Evolutionary conservation across 495 filamentous ascomycete genomes (phyloP).

Genomic region (Aspergillus panamensis): DNA sequence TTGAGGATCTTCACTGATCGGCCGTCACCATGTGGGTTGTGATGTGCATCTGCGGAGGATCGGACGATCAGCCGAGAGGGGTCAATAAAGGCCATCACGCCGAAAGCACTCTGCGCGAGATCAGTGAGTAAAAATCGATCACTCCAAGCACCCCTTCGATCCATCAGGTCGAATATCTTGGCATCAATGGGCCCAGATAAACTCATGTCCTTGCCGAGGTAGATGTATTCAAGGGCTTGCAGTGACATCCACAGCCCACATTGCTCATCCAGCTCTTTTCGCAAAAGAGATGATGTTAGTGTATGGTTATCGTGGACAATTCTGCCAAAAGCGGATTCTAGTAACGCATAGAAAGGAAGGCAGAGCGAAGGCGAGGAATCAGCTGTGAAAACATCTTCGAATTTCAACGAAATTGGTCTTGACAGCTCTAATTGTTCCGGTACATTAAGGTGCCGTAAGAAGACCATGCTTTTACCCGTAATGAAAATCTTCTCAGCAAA

Average conservation of each 20-base stretch:
- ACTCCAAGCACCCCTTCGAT: conserved; percentile 65
- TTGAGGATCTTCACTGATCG: conserved; percentile 51
- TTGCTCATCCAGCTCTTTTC: conserved; percentile 60
- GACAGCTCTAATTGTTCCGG: conserved; percentile 18
- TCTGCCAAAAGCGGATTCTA: conserved; percentile 61
- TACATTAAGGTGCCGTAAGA: conserved; percentile 61
- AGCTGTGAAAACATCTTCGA: conserved; percentile 51
- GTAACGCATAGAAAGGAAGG: conserved; percentile 72
- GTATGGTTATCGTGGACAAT: conserved; percentile 73
- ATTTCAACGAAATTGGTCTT: conserved; percentile 46
- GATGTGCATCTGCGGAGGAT: conserved; percentile 22
- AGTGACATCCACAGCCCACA: conserved; percentile 66
- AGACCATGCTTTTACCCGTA: conserved; percentile 82
- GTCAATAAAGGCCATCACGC: conserved; percentile 47
- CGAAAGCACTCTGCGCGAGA: conserved; percentile 67
- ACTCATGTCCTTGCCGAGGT: conserved; percentile 68
- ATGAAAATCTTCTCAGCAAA: conserved; percentile 70
- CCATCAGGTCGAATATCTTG: conserved; percentile 74
- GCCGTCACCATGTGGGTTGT: conserved; percentile 16
- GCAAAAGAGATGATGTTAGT: conserved; percentile 60
- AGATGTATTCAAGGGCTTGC: conserved; percentile 65
- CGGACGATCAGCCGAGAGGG: conserved; percentile 56
- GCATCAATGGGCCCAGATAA: conserved; percentile 58
- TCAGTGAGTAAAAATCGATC: conserved; percentile 82
- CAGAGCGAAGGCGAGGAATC: conserved; percentile 34